These are phyloP conservation scores for Daldinia caldariorum DNA, from an alignment of 495 filamentous ascomycete genomes.

Conservation along the genomic window DNA sequence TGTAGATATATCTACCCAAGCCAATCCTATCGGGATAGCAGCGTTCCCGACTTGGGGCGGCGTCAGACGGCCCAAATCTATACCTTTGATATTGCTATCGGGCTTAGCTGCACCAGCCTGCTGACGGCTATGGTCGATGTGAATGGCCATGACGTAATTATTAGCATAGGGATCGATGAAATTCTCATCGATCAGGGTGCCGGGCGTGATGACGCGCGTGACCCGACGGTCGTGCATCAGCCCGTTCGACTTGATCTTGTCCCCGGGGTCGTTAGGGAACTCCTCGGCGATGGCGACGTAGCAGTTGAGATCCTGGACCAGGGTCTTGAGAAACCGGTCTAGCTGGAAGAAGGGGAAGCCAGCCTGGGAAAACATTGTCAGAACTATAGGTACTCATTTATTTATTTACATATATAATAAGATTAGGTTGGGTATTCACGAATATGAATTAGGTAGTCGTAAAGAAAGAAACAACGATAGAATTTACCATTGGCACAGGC, in stretches of 20 bases:
- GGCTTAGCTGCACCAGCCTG: slow-evolving; percentile 21
- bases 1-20: slow-evolving; percentile 95
- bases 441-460: too few species aligned
- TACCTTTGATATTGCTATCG: slow-evolving; percentile 11
- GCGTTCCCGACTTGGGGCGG: slow-evolving; percentile 34
- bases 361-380: slow-evolving; percentile 60
- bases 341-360: slow-evolving; percentile 94
- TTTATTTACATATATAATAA: background rate
- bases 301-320: slow-evolving; percentile 89
- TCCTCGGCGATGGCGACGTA: slow-evolving; percentile 96
- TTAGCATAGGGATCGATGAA: slow-evolving; percentile 93
- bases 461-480: background rate
- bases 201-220: slow-evolving; percentile 87
- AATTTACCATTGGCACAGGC: slow-evolving; percentile 77
- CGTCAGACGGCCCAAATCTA: slow-evolving; percentile 17
- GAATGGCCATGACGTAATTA: slow-evolving; percentile 86
- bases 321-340: slow-evolving; percentile 87
- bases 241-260: slow-evolving; percentile 75
- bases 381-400: slow-evolving; percentile 14
- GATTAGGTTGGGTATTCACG: too few species aligned
- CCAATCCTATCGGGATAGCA: slow-evolving; percentile 71
- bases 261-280: slow-evolving; percentile 73
- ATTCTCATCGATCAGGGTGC: slow-evolving; percentile 95
- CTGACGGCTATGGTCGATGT: slow-evolving; percentile 49
- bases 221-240: slow-evolving; percentile 85